Evolutionary conservation across 2,329 filamentous ascomycete species (phyloP).

Genomic region (Aspergillus sergii): DNA sequence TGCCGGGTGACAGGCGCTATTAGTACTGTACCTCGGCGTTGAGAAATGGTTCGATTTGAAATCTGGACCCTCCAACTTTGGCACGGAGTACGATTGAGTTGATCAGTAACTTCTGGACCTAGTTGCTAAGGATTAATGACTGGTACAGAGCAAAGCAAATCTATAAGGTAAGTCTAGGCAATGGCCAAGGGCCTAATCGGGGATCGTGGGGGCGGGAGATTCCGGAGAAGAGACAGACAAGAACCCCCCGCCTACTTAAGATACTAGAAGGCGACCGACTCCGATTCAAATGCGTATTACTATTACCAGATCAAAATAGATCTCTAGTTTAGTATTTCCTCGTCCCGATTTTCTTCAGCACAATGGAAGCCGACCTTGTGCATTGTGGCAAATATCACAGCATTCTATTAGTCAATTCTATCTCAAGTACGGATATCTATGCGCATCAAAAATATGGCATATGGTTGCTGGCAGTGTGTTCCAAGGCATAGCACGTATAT

Average conservation of each 20-base stretch:
- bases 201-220: constrained; percentile 13
- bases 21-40: neutral
- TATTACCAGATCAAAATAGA: neutral
- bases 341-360: neutral
- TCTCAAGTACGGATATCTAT: neutral
- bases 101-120: neutral
- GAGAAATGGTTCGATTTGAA: neutral
- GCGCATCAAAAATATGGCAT: neutral
- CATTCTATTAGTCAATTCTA: neutral
- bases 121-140: neutral
- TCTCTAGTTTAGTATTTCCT: neutral
- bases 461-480: no score
- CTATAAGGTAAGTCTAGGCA: neutral
- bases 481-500: no score
- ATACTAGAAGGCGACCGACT: no score
- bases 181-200: neutral
- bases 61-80: neutral
- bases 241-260: neutral
- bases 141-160: neutral
- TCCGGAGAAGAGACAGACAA: constrained; percentile 7
- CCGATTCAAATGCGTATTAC: neutral
- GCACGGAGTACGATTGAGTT: neutral
- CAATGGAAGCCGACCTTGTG: neutral
- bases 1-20: neutral
- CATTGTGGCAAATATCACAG: neutral